These are phyloP conservation scores for Zizania latifolia DNA, from an alignment of 176 grass and related monocot species.

Conservation along the genomic window DNA sequence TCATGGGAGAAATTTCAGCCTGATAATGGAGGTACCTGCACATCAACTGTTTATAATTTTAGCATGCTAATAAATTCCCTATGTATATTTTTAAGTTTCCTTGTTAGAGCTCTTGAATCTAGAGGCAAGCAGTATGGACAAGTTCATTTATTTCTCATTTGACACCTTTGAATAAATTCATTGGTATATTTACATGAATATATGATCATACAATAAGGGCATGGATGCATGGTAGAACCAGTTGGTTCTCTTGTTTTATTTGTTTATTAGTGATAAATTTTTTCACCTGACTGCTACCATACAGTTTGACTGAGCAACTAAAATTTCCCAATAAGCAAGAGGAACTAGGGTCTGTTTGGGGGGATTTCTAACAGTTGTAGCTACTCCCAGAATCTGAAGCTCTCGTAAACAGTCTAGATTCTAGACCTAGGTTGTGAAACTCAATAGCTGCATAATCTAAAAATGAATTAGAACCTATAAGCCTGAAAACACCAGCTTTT, in stretches of 20 bases:
- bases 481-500: too few species aligned
- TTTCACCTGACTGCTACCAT: not conserved
- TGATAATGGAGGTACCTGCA: conserved; percentile 62
- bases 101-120: not conserved
- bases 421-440: too few species aligned
- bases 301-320: conserved; percentile 12
- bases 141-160: conserved; percentile 13
- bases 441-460: too few species aligned
- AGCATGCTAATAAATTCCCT: conserved; percentile 11
- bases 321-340: conserved; percentile 4
- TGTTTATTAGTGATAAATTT: not conserved
- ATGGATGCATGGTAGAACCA: not conserved
- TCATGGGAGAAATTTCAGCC: conserved; percentile 81
- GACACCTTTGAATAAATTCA: not conserved
- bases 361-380: too few species aligned
- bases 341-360: too few species aligned
- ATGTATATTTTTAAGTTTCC: not conserved
- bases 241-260: not conserved
- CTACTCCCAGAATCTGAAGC: too few species aligned
- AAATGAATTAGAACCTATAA: too few species aligned
- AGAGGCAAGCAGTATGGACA: not conserved
- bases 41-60: not conserved
- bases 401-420: too few species aligned
- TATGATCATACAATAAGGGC: not conserved
- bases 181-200: too few species aligned